Conservation (phyloP, 768 basidiomycete species). For the Jaapia argillacea region DNA sequence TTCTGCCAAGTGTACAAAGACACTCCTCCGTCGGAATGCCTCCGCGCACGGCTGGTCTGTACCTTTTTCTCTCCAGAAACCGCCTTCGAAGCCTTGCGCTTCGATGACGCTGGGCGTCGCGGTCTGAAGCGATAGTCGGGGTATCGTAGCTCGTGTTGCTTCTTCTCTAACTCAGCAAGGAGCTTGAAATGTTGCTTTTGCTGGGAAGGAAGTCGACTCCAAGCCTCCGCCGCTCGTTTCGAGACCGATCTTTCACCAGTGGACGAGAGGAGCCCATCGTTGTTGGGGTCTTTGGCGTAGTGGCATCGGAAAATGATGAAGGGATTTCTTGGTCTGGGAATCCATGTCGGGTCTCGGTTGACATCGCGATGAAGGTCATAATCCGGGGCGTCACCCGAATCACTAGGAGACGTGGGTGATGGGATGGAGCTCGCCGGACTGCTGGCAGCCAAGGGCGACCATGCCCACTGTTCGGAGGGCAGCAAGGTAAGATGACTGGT, state of each 20-base stretch:
- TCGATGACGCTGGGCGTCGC: no score
- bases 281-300: slow-evolving; percentile 36
- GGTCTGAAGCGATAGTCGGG: slow-evolving; percentile 62
- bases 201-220: slow-evolving; percentile 44
- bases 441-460: no score
- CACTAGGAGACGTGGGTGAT: no score
- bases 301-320: slow-evolving; percentile 71
- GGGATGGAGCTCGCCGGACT: no score
- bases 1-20: no score
- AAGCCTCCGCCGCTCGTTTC: slow-evolving; percentile 70
- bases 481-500: no score
- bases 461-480: no score
- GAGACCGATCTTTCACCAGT: slow-evolving; percentile 47
- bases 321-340: slow-evolving; percentile 58
- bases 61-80: background rate
- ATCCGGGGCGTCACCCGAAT: no score
- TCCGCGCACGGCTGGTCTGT: no score
- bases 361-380: no score
- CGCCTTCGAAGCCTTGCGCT: background rate
- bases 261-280: slow-evolving; percentile 10
- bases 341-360: no score
- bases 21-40: no score
- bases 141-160: slow-evolving; percentile 43
- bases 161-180: slow-evolving; percentile 45
- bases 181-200: slow-evolving; percentile 40